Conservation (phyloP, 495 filamentous ascomycete species). For the Xylaria castorea region DNA sequence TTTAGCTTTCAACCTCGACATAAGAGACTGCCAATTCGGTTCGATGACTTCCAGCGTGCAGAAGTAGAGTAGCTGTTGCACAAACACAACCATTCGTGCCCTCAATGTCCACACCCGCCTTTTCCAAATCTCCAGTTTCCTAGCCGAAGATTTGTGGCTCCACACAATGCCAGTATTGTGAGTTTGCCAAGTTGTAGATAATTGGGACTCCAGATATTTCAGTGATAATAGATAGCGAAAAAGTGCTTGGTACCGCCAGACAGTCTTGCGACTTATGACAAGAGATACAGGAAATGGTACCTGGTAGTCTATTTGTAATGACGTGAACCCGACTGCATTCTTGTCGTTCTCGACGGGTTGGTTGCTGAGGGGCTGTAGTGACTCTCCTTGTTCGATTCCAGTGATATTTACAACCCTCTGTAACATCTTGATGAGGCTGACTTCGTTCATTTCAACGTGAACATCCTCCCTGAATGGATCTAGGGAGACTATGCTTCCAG, state of each 20-base stretch:
- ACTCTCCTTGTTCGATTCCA: constrained; percentile 88
- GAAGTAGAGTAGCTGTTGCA: constrained; percentile 95
- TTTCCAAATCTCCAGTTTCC: constrained; percentile 88
- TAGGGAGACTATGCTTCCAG: constrained; percentile 89
- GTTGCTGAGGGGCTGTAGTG: constrained; percentile 57
- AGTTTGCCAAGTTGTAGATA: constrained; percentile 86
- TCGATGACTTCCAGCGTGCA: constrained; percentile 97
- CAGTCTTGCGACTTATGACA: constrained; percentile 93
- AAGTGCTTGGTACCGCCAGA: constrained; percentile 92
- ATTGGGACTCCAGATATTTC: constrained; percentile 83
- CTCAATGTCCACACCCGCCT: constrained; percentile 88
- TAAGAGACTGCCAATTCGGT: constrained; percentile 93
- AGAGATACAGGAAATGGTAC: constrained; percentile 97
- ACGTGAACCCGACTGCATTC: constrained; percentile 85
- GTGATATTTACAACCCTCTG: constrained; percentile 96
- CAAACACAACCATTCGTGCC: constrained; percentile 93
- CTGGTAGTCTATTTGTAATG: constrained; percentile 88
- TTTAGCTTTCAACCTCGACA: constrained; percentile 76
- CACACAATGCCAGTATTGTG: constrained; percentile 85
- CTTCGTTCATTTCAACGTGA: constrained; percentile 95
- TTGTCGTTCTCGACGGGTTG: constrained; percentile 77
- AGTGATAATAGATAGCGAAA: constrained; percentile 91
- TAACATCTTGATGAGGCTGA: constrained; percentile 87
- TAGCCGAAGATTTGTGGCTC: constrained; percentile 77
- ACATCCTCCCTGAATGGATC: constrained; percentile 99